Evolutionary conservation across 805 yeast species (phyloP), one percentile per base, ranked within the genome.

Genomic region (Ogataea minuta): DNA sequence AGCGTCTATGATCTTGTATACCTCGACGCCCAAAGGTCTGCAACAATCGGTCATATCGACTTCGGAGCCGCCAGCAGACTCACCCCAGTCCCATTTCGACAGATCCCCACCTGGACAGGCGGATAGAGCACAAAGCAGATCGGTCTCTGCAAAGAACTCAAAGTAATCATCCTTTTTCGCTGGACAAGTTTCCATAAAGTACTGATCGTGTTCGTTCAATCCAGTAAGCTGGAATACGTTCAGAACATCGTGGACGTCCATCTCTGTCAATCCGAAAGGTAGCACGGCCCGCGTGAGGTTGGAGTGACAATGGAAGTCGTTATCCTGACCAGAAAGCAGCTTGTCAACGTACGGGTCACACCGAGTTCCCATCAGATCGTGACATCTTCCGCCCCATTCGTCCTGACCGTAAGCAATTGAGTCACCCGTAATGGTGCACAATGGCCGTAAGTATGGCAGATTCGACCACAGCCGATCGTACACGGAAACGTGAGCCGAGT

Each of bases 21-120:
- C 80, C 56, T 80, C 84, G 36, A 78, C 73, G 1, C 74, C 81
- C 43, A 80, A 64, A 3, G 84, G 82, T 51, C 84, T 64, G 52
- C 86, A 79, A 52, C 79, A 74, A 39, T 72, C 77, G 24, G 71
- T 66, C 84, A 79, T 79, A 44, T 74, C 76, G 28, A 64, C 71
- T 13, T 57, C 59, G 9, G 63, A 68, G 17, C 67, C 69, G 14
- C 63, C 71, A 27, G 63, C 70, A 38, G 72, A 71, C 56, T 77
- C 83, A 40, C 84, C 84, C 86, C 86, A 80, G 32, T 77, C 84
- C 85, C 85, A 80, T 36, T 68, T 66, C 20, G 81, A 74, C 43
- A 79, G 62, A 57, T 79, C 85, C 20, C 86, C 86, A 34, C 85
- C 86, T 4, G 84, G 85, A 56, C 84, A 80, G 7, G 84, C 79